phyloP scores from a whole-genome alignment of 129 eudicot species.

The Logfia minima region DNA sequence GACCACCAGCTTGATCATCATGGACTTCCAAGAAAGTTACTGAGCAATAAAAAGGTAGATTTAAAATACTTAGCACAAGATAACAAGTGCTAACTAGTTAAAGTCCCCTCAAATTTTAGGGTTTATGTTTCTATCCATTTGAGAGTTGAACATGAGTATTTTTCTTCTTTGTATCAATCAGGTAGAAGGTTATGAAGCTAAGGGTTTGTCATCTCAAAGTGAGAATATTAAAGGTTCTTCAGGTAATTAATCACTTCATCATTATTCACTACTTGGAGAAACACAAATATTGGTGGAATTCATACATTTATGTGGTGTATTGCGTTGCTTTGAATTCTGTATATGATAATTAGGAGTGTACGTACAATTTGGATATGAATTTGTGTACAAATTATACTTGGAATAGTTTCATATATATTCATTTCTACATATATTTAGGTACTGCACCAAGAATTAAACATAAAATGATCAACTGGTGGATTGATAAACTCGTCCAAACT shows the following conservation, averaged over 20 bases:
- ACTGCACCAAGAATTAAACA: not conserved
- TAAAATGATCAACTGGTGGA: not conserved
- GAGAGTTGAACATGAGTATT: not conserved
- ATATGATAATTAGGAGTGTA: too few species aligned
- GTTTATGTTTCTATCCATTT: conserved; percentile 1
- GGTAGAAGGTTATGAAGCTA: conserved; percentile 19
- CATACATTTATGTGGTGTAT: not conserved
- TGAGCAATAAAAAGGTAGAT: conserved; percentile 18
- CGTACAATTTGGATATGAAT: too few species aligned
- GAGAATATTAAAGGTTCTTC: conserved; percentile 15
- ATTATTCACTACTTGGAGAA: not conserved
- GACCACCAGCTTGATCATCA: conserved; percentile 23
- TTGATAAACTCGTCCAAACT: too few species aligned
- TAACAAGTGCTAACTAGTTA: not conserved
- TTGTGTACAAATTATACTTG: too few species aligned
- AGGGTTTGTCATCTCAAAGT: conserved; percentile 12
- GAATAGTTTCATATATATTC: too few species aligned
- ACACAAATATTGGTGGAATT: not conserved
- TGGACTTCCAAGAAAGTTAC: conserved; percentile 34
- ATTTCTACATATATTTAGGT: too few species aligned
- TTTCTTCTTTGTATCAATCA: conserved; percentile 13
- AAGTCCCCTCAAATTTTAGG: not conserved
- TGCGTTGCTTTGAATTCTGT: not conserved
- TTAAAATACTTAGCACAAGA: not conserved
- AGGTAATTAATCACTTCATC: conserved; percentile 22